These are phyloP conservation scores for Metschnikowia arizonensis DNA, from an alignment of 805 yeast genomes.

Conservation along the genomic window DNA sequence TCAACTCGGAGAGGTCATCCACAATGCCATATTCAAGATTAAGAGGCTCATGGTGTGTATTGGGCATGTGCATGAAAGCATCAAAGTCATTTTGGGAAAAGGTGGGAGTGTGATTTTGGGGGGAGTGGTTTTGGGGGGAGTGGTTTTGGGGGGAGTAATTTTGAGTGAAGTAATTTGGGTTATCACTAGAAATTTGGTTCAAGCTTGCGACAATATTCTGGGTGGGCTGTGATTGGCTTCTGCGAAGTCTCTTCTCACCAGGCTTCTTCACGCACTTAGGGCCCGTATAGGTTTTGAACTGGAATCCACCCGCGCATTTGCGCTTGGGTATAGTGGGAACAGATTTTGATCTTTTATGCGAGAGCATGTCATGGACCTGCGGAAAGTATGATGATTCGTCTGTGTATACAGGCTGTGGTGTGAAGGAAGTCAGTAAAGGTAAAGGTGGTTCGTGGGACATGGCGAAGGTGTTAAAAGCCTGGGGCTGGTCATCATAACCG, in stretches of 20 bases:
- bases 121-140: too few species aligned
- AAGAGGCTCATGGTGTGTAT: slow-evolving; percentile 1
- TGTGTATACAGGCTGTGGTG: not conserved
- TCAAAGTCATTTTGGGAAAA: slow-evolving; percentile 11
- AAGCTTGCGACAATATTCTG: not conserved
- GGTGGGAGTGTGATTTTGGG: too few species aligned
- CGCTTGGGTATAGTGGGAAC: slow-evolving; percentile 18
- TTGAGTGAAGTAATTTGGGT: not conserved
- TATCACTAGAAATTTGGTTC: not conserved
- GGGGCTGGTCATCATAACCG: slow-evolving; percentile 7
- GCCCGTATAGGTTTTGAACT: slow-evolving; percentile 30
- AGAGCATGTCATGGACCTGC: not conserved
- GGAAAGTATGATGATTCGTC: not conserved
- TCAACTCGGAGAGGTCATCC: slow-evolving; percentile 2
- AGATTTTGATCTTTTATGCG: slow-evolving; percentile 29
- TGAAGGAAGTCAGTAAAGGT: slow-evolving; percentile 4
- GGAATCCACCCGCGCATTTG: slow-evolving; percentile 23
- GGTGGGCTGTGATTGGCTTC: slow-evolving; percentile 10
- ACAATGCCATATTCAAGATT: slow-evolving; percentile 4
- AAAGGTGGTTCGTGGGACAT: slow-evolving; percentile 4
- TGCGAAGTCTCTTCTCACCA: slow-evolving; percentile 8
- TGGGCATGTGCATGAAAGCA: slow-evolving; percentile 12
- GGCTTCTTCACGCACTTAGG: slow-evolving; percentile 22
- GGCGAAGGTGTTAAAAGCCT: not conserved
- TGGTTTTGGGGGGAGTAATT: too few species aligned